Percentiles rank a stretch among this genome's conserved stretches.
These are phyloP conservation scores for Lentinula boryana DNA, from an alignment of 768 basidiomycete genomes.

Conservation along the genomic window DNA sequence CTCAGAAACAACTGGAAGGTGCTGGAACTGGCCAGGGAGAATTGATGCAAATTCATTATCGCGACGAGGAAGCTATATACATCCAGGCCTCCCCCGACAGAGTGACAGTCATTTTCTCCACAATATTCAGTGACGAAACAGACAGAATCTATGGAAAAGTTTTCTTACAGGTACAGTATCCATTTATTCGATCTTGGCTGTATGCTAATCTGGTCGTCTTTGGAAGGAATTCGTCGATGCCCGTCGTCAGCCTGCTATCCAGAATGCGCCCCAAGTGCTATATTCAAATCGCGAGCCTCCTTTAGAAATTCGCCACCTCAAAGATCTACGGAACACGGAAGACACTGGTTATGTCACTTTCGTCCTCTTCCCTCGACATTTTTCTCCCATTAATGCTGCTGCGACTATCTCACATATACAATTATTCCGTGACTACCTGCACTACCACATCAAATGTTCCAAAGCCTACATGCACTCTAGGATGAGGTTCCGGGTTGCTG, in stretches of 20 bases:
- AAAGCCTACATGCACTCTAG: conserved; percentile 99
- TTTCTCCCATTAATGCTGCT: conserved; percentile 58
- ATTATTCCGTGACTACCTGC: conserved; percentile 96
- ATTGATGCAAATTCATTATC: conserved; percentile 89
- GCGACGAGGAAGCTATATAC: conserved; percentile 96
- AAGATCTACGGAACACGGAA: conserved; percentile 75
- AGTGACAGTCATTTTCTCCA: conserved; percentile 97
- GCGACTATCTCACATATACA: conserved; percentile 92
- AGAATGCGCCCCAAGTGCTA: conserved; percentile 94
- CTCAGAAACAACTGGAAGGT: conserved; percentile 81
- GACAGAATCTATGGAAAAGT: conserved; percentile 96
- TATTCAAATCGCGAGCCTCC: conserved; percentile 95
- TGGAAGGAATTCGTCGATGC: conserved; percentile 97
- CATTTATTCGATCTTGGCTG: neutral
- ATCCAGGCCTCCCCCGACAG: conserved; percentile 90
- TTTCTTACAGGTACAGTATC: conserved; percentile 78
- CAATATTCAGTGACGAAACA: conserved; percentile 94
- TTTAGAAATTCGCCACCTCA: conserved; percentile 87
- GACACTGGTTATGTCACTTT: conserved; percentile 97
- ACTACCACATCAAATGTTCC: conserved; percentile 98
- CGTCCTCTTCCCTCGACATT: conserved; percentile 96
- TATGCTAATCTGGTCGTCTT: conserved; percentile 4
- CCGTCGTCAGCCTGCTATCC: conserved; percentile 85
- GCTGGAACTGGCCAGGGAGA: conserved; percentile 65
- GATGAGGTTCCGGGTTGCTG: conserved; percentile 88